phyloP scores from a whole-genome alignment of 371 early-diverging fungal species.

The Amoeboaphelidium protococcarum region DNA sequence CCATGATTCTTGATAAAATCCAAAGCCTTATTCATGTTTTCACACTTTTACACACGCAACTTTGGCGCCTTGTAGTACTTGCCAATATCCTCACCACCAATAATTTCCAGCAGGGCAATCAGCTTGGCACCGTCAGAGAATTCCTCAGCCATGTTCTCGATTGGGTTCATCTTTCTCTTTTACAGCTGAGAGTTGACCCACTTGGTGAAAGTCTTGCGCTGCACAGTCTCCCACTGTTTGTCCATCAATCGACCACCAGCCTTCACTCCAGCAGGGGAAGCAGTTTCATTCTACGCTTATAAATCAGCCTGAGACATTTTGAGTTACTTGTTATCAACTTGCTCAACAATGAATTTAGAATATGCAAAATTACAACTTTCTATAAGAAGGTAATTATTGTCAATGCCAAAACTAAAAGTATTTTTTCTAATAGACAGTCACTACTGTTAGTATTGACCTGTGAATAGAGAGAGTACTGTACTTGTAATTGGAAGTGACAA shows the following conservation, averaged over 20 bases:
- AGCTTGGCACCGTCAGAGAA: conserved; percentile 15
- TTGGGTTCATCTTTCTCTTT: conserved; percentile 23
- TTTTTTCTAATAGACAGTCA: too few relatives aligned
- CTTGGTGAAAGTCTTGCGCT: conserved; percentile 20
- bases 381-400: too few relatives aligned
- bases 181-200: conserved; percentile 82
- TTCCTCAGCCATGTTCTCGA: conserved; percentile 21
- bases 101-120: conserved; percentile 55
- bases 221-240: conserved; percentile 12
- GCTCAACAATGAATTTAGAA: too few relatives aligned
- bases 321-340: too few relatives aligned
- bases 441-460: too few relatives aligned
- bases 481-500: too few relatives aligned
- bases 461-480: too few relatives aligned
- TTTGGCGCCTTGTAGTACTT: conserved; percentile 61
- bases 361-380: too few relatives aligned
- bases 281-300: too few relatives aligned
- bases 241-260: not conserved
- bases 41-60: conserved; percentile 76
- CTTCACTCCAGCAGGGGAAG: conserved; percentile 37
- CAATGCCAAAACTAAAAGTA: too few relatives aligned
- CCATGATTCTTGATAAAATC: conserved; percentile 66
- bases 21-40: conserved; percentile 81
- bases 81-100: conserved; percentile 42
- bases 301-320: too few relatives aligned